Evolutionary conservation across 1,284 basidiomycete species (phyloP).

Genomic region (Cerrena zonata): DNA sequence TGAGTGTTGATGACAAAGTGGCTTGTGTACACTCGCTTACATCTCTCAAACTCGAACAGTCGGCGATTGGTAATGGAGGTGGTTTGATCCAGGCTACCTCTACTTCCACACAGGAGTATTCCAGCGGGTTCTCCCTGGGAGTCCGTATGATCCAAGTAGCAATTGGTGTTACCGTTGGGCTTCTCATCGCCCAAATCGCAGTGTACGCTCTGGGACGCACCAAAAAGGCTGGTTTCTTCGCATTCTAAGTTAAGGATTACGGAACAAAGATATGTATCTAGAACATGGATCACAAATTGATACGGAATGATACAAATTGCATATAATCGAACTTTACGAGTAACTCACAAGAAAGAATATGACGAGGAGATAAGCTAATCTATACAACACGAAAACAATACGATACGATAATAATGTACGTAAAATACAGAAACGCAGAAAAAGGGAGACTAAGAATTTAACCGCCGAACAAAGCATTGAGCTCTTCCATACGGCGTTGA

Average conservation of each 20-base stretch:
- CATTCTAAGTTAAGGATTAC: slow-evolving; percentile 55
- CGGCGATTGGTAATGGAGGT: slow-evolving; percentile 80
- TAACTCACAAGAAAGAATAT: too few relatives aligned
- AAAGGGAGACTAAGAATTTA: slow-evolving; percentile 21
- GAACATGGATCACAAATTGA: background rate
- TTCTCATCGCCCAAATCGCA: slow-evolving; percentile 74
- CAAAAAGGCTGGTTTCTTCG: slow-evolving; percentile 71
- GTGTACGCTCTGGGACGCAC: slow-evolving; percentile 72
- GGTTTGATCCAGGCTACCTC: slow-evolving; percentile 69
- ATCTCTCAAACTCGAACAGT: slow-evolving; percentile 36
- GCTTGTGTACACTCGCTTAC: slow-evolving; percentile 4
- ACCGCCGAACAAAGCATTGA: slow-evolving; percentile 60
- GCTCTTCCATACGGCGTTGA: slow-evolving; percentile 78
- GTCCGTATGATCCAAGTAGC: slow-evolving; percentile 79
- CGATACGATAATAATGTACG: slow-evolving; percentile 8
- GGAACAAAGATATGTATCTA: too few relatives aligned
- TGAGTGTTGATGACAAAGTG: too few relatives aligned
- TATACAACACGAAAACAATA: slow-evolving; percentile 8
- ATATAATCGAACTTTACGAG: slow-evolving; percentile 1
- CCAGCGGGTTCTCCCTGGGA: slow-evolving; percentile 61
- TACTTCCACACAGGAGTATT: slow-evolving; percentile 62
- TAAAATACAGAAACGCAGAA: slow-evolving; percentile 13
- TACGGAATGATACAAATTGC: slow-evolving; percentile 22
- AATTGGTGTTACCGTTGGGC: slow-evolving; percentile 79
- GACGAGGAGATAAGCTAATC: background rate